Percentiles rank a stretch among this genome's conserved stretches.
Conservation (phyloP, 2,329 filamentous ascomycete genomes). For the Fusarium sp. region DNA sequence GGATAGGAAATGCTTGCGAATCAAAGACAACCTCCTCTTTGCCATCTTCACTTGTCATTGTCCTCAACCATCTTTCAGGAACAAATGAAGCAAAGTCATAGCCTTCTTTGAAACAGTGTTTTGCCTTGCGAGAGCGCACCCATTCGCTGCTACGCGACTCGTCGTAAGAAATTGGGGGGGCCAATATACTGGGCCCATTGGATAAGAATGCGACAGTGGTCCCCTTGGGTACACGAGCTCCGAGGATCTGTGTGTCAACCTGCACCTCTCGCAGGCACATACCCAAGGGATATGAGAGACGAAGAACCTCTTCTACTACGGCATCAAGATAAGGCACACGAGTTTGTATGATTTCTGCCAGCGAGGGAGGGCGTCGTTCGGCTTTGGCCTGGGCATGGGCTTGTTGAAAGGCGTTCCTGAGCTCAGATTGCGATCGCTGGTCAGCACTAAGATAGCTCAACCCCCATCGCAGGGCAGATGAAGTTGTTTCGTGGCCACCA, state of each 20-base stretch:
- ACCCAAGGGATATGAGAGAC: constrained; percentile 20
- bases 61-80: constrained; percentile 36
- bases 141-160: constrained; percentile 22
- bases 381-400: constrained; percentile 9
- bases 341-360: constrained; percentile 23
- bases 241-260: constrained; percentile 27
- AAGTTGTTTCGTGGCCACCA: constrained; percentile 35
- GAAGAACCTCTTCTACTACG: constrained; percentile 29
- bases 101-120: neutral
- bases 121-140: neutral
- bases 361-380: constrained; percentile 12
- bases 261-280: constrained; percentile 20
- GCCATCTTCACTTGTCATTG: neutral
- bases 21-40: constrained; percentile 45
- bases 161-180: constrained; percentile 18
- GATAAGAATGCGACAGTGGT: constrained; percentile 29
- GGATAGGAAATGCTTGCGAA: constrained; percentile 48
- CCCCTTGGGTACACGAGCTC: constrained; percentile 31
- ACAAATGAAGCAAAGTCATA: constrained; percentile 16
- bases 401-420: constrained; percentile 14
- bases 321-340: constrained; percentile 31
- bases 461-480: constrained; percentile 27
- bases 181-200: constrained; percentile 18
- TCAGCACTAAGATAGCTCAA: constrained; percentile 26
- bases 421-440: constrained; percentile 18